These are phyloP conservation scores for Colletotrichum horii DNA, from an alignment of 2,329 filamentous ascomycete species.

Conservation along the genomic window DNA sequence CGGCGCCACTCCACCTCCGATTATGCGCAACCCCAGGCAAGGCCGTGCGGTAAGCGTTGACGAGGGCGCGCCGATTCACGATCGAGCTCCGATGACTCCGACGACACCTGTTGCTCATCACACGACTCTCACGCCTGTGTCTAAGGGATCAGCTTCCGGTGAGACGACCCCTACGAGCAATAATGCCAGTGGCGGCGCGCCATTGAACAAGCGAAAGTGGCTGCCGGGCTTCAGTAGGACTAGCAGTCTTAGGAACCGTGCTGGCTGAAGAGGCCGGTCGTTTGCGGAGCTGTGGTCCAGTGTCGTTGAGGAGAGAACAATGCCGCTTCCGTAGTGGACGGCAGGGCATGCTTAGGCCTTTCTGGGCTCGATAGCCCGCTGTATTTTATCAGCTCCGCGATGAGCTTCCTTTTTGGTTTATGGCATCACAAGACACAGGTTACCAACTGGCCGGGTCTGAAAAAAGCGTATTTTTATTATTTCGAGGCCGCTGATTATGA, in stretches of 20 bases:
- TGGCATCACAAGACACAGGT: not conserved
- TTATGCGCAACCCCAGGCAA: slow-evolving; percentile 47
- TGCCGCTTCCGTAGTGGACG: not conserved
- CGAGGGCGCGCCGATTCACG: slow-evolving; percentile 7
- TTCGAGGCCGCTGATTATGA: not conserved
- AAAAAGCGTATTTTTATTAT: not conserved
- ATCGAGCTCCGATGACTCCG: not conserved
- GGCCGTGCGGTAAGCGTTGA: slow-evolving; percentile 20
- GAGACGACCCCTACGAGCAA: slow-evolving; percentile 4
- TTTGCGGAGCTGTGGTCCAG: not conserved
- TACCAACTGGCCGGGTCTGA: not conserved
- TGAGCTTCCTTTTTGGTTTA: not conserved
- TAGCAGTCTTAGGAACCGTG: slow-evolving; percentile 32
- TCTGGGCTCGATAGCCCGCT: not conserved
- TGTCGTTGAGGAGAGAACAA: not conserved
- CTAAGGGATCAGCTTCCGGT: not conserved
- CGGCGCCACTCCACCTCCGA: slow-evolving; percentile 62
- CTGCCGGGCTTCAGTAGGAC: slow-evolving; percentile 34
- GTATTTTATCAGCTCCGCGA: not conserved
- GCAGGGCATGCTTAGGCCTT: not conserved
- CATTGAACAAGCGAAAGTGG: slow-evolving; percentile 31
- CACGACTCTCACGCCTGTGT: not conserved
- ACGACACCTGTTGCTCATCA: not conserved
- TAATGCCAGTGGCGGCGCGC: slow-evolving; percentile 1
- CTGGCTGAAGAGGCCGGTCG: slow-evolving; percentile 14